Evolutionary conservation across 306 rosid species (phyloP).

Genomic region (Glycine latifolia): DNA sequence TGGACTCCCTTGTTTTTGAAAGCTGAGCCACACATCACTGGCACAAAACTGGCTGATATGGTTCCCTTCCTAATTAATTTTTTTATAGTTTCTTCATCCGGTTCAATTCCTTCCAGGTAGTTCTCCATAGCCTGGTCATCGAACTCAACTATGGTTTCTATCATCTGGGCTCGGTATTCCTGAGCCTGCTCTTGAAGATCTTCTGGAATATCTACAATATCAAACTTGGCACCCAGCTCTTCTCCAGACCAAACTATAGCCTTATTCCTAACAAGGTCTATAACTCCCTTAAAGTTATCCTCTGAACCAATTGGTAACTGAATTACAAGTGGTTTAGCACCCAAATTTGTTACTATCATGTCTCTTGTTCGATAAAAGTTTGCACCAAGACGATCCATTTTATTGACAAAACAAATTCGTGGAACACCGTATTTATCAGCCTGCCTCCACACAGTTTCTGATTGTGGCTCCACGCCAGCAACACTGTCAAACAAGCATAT

Average conservation of each 20-base stretch:
- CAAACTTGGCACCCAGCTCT: conserved; percentile 93
- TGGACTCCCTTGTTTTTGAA: conserved; percentile 99
- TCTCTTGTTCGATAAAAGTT: conserved; percentile 93
- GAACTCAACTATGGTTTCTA: conserved; percentile 81
- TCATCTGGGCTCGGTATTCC: conserved; percentile 73
- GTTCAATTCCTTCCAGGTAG: conserved; percentile 92
- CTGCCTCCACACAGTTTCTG: conserved; percentile 99
- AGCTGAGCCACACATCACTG: conserved; percentile 95
- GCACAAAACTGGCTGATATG: conserved; percentile 73
- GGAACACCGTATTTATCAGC: conserved; percentile 98
- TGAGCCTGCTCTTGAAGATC: conserved; percentile 79
- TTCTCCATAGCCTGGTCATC: conserved; percentile 89
- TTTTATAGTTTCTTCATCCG: conserved; percentile 79
- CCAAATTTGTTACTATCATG: conserved; percentile 92
- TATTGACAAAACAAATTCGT: conserved; percentile 92
- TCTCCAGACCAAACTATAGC: conserved; percentile 97
- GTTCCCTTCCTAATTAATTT: conserved; percentile 85
- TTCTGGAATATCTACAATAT: conserved; percentile 72
- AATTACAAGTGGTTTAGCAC: conserved; percentile 93
- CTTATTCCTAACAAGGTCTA: conserved; percentile 93
- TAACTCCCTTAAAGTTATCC: conserved; percentile 82
- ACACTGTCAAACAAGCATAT: conserved; percentile 97
- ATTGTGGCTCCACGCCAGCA: conserved; percentile 98
- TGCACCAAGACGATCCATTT: conserved; percentile 99
- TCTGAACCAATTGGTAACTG: conserved; percentile 91